These are phyloP conservation scores for Diplodia sapinea DNA, from an alignment of 2,329 filamentous ascomycete genomes.

Conservation along the genomic window DNA sequence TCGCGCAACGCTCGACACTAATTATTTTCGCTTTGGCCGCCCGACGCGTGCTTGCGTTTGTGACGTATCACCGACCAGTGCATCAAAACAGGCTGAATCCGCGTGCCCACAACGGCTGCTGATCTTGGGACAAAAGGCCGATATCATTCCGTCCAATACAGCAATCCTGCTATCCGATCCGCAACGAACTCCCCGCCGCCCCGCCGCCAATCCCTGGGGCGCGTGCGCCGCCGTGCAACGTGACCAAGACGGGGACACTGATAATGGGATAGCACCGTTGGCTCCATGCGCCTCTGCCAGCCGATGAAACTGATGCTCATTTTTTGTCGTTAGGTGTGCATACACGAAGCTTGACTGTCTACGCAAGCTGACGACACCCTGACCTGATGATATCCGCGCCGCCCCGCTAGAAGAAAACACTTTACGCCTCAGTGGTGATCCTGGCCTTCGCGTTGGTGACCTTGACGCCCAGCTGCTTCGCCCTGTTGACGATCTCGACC, in stretches of 20 bases:
- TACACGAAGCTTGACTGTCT: constrained; percentile 30
- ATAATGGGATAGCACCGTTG: constrained; percentile 9
- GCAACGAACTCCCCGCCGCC: constrained; percentile 19
- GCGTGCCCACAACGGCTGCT: constrained; percentile 8
- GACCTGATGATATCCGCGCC: constrained; percentile 32
- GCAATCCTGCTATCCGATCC: constrained; percentile 21
- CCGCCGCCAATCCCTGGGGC: constrained; percentile 11
- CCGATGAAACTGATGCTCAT: constrained; percentile 31
- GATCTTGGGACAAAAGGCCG: constrained; percentile 25
- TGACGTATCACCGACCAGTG: constrained; percentile 18
- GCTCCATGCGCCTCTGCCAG: constrained; percentile 21
- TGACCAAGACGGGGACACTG: constrained; percentile 6
- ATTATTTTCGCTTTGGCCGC: constrained; percentile 9
- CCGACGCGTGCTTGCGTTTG: constrained; percentile 1
- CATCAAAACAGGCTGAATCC: constrained; percentile 24
- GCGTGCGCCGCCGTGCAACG: constrained; percentile 17
- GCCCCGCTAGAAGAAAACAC: constrained; percentile 34
- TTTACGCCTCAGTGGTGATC: constrained; percentile 88
- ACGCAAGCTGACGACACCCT: constrained; percentile 32
- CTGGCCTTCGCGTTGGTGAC: constrained; percentile 99
- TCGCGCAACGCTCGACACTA: not conserved
- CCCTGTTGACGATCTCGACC: constrained; percentile 95
- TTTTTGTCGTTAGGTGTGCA: constrained; percentile 32
- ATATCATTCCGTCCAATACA: constrained; percentile 26
- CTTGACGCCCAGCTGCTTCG: constrained; percentile 99